Evolutionary conservation across 2,329 filamentous ascomycete genomes (phyloP), one percentile per base, ranked within the genome.

Genomic region (Fusarium albosuccineum): DNA sequence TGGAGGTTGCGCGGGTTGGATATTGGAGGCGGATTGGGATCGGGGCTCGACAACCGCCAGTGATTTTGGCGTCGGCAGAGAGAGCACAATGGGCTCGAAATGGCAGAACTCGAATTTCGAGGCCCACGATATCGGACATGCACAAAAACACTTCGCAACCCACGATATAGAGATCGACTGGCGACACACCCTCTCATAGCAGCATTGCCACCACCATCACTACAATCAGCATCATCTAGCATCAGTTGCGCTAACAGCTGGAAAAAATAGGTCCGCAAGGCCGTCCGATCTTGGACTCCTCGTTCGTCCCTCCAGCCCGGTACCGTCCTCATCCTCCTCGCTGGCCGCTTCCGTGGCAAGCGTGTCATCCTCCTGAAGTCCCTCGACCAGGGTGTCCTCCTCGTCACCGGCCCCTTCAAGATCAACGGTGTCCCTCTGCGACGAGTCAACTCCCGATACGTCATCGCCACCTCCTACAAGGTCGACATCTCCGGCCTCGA

Each of bases 391-490:
- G 96, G 96, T 86, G 93, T 97, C 74, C 94, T 99, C 83, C 93
- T 99, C 82, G 94, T 99, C 79, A 99, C 96, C 81, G 96, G 96
- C 79, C 96, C 96, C 82, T 99, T 98, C 92, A 99, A 98, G 92
- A 92, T 99, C 87, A 99, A 99, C 88, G 96, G 96, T 84, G 96
- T 99, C 74, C 96, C 96, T 76, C 91, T 99, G 80, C 92, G 96
- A 86, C 90, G 92, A 83, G 92, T 97, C 82, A 97, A 97, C 87
- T 87, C 93, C 82, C 91, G 92, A 85, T 97, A 96, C 85, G 93
- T 97, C 81, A 97, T 97, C 82, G 93, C 92, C 80, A 97, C 93
- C 79, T 93, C 91, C 78, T 90, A 91, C 81, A 92, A 91, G 85
- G 88, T 97, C 79, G 91, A 95, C 82, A 83, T 99, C 79, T 86